Base-by-base conservation (phyloP, 31 red algal genomes). In the Odonthalia washingtoniensis region DNA sequence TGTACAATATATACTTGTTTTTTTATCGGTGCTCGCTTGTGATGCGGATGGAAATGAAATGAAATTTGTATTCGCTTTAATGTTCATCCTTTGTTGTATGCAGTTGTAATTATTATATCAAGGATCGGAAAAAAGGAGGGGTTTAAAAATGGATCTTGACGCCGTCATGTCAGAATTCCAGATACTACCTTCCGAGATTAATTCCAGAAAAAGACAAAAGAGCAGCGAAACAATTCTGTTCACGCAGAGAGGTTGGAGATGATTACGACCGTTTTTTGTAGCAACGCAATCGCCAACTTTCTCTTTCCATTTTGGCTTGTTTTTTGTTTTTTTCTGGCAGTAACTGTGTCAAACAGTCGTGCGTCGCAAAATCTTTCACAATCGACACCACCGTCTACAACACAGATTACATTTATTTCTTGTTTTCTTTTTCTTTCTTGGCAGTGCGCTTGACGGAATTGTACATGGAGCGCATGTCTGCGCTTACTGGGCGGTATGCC, bases 101-200 rank as follows among this genome's bases (percentile, higher is more conserved):
- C n/a, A n/a, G n/a, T n/a, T n/a, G n/a, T n/a, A n/a, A n/a, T n/a
- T n/a, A n/a, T n/a, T n/a, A n/a, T n/a, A n/a, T n/a, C n/a, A 45
- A 81, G 17, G 6, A 39, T 40, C 72, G 0, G 32, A 81, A 36
- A 81, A 39, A 18, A 30, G 42, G 39, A 46, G 66, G 61, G 64
- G 76, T 16, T 72, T 66, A 46, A 82, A 90, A 90, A 90, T 77
- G 84, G 67, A 28, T 9, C 67, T 70, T 63, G 40, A 74, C 37
- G 38, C 33, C 31, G n/a, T 41, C 61, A 75, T 74, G 63, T 64
- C 76, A 45, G 34, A 40, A 9, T 42, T n/a, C 46, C 87, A 63
- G 87, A 90, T 90, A 90, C 87, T 36, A 0, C 30, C 87, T 82
- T 82, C 87, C 85, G 72, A 88, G 49, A 88, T 67, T 37, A 43